Base-by-base conservation (phyloP, 345 rosid species). In the Ailanthus altissimus region DNA sequence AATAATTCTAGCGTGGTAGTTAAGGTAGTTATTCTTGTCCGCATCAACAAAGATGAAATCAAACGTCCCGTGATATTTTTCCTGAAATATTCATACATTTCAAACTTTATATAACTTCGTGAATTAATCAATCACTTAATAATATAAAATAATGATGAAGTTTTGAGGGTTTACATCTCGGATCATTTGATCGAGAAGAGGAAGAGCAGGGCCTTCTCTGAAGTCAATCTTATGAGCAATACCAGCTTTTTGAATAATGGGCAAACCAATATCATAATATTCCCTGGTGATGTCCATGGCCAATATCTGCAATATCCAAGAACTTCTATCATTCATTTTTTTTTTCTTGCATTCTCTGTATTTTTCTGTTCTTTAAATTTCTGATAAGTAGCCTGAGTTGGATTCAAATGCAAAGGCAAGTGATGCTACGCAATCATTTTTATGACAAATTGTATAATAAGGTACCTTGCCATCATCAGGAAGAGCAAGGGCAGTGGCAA, bases 401-500 rank as follows among this genome's bases (percentile, higher is more conserved):
- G 2, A 32, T 32, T n/a, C n/a, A n/a, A n/a, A n/a, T n/a, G n/a
- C n/a, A n/a, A n/a, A n/a, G n/a, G n/a, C n/a, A n/a, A n/a, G n/a
- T n/a, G n/a, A n/a, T n/a, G n/a, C n/a, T n/a, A n/a, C n/a, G n/a
- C n/a, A n/a, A n/a, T n/a, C n/a, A n/a, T n/a, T n/a, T n/a, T n/a
- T n/a, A n/a, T n/a, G n/a, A n/a, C n/a, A n/a, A n/a, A n/a, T n/a
- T n/a, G n/a, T n/a, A n/a, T n/a, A 25, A 11, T 50, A 50, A 50
- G 38, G 21, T 60, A 89, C 99, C 90, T 90, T 89, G 70, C 99
- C 97, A 63, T 90, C 94, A 0, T 92, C 89, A 1, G 99, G 99
- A 62, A 95, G 83, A 67, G 99, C 97, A 50, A 95, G 97, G 75
- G 99, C 99, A 16, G 99, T 95, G 79, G 98, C 92, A n/a, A 95